Evolutionary conservation across 495 filamentous ascomycete genomes (phyloP).

Genomic region (Sordaria brevicollis): DNA sequence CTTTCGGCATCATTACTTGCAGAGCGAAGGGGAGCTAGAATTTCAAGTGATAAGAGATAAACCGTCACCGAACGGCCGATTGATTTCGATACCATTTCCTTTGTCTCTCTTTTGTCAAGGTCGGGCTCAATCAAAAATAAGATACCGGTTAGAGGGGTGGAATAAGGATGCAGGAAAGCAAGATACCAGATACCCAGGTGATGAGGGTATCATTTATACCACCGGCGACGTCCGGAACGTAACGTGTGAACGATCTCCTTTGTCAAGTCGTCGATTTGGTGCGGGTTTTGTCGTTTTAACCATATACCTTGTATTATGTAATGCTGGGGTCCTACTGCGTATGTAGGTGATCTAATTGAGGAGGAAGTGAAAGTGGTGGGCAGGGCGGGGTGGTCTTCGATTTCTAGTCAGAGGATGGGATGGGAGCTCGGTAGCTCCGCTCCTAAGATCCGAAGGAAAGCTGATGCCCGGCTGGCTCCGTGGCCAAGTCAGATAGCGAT

Average conservation of each 20-base stretch:
- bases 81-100: neutral
- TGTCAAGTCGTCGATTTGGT: neutral
- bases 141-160: neutral
- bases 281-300: neutral
- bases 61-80: neutral
- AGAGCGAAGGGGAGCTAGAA: neutral
- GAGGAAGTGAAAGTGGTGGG: neutral
- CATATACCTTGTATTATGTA: neutral
- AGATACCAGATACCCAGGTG: neutral
- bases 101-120: neutral
- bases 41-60: neutral
- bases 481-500: neutral
- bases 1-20: neutral
- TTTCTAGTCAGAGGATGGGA: neutral
- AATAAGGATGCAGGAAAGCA: neutral
- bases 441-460: neutral
- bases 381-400: neutral
- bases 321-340: neutral
- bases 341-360: neutral
- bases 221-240: neutral
- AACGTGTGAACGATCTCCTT: neutral
- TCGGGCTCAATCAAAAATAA: neutral
- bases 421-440: neutral
- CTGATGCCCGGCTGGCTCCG: neutral
- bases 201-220: neutral